phyloP scores from a whole-genome alignment of 2,329 filamentous ascomycete species.

The Monosporascus ibericus region DNA sequence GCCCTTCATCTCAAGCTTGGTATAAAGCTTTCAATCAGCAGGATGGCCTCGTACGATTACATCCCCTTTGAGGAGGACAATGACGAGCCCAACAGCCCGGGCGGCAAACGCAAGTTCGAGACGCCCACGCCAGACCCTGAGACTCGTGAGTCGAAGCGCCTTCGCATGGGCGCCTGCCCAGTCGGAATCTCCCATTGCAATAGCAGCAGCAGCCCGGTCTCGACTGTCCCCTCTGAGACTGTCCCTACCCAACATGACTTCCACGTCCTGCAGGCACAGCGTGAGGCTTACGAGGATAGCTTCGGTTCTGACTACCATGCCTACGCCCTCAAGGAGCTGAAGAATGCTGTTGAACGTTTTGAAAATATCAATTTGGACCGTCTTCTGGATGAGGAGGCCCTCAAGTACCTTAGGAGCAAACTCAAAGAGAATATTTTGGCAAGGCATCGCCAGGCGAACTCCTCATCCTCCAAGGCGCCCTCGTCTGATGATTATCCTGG shows the following conservation, averaged over 20 bases:
- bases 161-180: background rate
- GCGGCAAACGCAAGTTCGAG: background rate
- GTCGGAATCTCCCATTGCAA: background rate
- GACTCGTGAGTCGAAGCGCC: background rate
- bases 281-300: background rate
- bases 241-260: background rate
- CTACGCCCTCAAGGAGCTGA: background rate
- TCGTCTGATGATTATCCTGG: too few relatives aligned
- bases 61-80: too few relatives aligned
- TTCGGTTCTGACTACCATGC: background rate
- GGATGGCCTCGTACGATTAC: too few relatives aligned
- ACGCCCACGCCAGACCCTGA: background rate
- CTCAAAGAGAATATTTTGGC: background rate
- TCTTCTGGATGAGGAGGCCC: background rate
- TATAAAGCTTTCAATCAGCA: too few relatives aligned
- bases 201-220: background rate
- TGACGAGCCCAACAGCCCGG: too few relatives aligned
- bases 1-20: too few relatives aligned
- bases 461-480: background rate
- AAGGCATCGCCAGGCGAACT: background rate
- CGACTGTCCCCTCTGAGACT: background rate
- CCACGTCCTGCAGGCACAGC: background rate
- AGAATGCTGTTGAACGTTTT: background rate
- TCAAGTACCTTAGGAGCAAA: background rate
- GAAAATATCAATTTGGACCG: background rate